Conservation (phyloP, 768 basidiomycete species). For the Mycena capillaripes region DNA sequence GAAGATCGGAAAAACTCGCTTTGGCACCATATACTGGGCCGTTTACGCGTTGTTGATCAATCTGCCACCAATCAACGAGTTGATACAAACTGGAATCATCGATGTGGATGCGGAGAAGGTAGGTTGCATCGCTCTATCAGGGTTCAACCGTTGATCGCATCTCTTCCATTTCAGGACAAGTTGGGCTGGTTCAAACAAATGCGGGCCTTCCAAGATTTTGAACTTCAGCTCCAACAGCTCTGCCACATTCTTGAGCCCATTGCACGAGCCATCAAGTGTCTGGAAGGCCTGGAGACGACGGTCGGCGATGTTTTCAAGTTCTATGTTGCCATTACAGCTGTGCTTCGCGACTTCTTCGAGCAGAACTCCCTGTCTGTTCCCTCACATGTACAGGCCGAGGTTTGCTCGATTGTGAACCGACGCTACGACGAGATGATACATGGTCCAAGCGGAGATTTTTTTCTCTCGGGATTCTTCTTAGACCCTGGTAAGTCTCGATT, state of each 20-base stretch:
- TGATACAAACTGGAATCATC: conserved; percentile 10
- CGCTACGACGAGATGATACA: conserved; percentile 42
- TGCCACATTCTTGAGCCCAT: conserved; percentile 33
- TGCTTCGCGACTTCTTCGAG: conserved; percentile 24
- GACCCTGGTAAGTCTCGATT: conserved; percentile 35
- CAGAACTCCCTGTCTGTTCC: conserved; percentile 17
- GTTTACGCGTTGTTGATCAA: conserved; percentile 27
- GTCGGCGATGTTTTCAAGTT: conserved; percentile 43
- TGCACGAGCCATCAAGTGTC: conserved; percentile 40
- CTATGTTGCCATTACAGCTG: conserved; percentile 39
- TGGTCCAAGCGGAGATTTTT: conserved; percentile 34
- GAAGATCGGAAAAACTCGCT: conserved; percentile 41
- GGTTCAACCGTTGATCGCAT: not conserved
- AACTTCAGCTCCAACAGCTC: conserved; percentile 26
- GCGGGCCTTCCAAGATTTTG: not conserved
- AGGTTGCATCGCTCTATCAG: no score
- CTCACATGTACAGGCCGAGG: conserved; percentile 20
- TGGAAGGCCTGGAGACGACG: conserved; percentile 39
- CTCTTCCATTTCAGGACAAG: not conserved
- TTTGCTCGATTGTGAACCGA: conserved; percentile 31
- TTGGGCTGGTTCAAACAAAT: conserved; percentile 18
- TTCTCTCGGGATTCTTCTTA: conserved; percentile 40
- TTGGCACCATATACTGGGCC: conserved; percentile 39
- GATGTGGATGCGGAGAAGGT: not conserved
- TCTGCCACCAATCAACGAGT: conserved; percentile 34